These are phyloP conservation scores for Dactylellina sp. DNA, from an alignment of 2,329 filamentous ascomycete genomes.

Conservation along the genomic window DNA sequence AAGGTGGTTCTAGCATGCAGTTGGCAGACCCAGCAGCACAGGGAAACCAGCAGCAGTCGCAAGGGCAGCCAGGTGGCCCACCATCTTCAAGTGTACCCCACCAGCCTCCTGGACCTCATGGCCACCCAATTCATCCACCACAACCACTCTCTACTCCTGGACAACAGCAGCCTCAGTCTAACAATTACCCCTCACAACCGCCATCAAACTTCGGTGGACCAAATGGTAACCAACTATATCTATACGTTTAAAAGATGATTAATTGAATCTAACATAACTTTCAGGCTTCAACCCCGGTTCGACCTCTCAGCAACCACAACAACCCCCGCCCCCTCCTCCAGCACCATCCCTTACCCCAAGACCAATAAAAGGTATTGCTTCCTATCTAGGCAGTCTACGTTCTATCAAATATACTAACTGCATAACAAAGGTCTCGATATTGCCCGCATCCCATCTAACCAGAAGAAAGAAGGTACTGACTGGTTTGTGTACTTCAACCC, in stretches of 20 bases:
- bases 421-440: slow-evolving; percentile 87
- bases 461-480: slow-evolving; percentile 78
- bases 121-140: slow-evolving; percentile 73
- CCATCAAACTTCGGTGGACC: slow-evolving; percentile 69
- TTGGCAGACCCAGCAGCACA: slow-evolving; percentile 78
- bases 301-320: slow-evolving; percentile 58
- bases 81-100: slow-evolving; percentile 71
- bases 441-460: slow-evolving; percentile 81
- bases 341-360: slow-evolving; percentile 90
- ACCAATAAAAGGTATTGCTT: slow-evolving; percentile 83
- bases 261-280: neutral
- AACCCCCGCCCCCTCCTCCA: slow-evolving; percentile 71
- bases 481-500: slow-evolving; percentile 99
- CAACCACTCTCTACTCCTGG: slow-evolving; percentile 69
- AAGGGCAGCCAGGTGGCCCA: slow-evolving; percentile 71
- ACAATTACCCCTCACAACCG: slow-evolving; percentile 78
- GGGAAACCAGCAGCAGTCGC: slow-evolving; percentile 71
- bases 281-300: slow-evolving; percentile 34
- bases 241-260: slow-evolving; percentile 38
- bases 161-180: slow-evolving; percentile 72
- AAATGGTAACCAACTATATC: slow-evolving; percentile 72
- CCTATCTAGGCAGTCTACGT: slow-evolving; percentile 80
- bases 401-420: slow-evolving; percentile 72
- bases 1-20: slow-evolving; percentile 83
- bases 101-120: slow-evolving; percentile 64